These are phyloP conservation scores for Theobroma cacao DNA, from an alignment of 345 rosid genomes.

Conservation along the genomic window DNA sequence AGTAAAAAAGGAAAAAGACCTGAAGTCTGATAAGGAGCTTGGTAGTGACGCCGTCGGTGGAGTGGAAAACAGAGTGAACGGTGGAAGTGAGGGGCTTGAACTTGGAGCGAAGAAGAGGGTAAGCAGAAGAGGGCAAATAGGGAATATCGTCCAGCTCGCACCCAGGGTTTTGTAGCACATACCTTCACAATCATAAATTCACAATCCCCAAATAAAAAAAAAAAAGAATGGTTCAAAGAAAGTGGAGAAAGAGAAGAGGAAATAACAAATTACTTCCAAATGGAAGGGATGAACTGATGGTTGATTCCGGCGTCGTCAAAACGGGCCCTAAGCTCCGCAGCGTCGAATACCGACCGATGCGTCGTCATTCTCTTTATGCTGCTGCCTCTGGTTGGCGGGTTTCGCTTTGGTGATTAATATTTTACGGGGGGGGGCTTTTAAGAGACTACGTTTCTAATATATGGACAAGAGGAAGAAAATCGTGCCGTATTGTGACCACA, in stretches of 20 bases:
- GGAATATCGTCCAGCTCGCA: conserved; percentile 78
- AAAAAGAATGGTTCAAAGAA: background rate
- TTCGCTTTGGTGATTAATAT: background rate
- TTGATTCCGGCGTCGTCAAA: conserved; percentile 62
- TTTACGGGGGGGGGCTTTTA: too few species aligned
- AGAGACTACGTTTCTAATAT: too few species aligned
- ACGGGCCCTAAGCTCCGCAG: conserved; percentile 51
- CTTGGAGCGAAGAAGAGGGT: conserved; percentile 64
- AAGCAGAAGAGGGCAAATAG: conserved; percentile 65
- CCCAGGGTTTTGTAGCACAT: conserved; percentile 69
- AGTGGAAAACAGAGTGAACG: conserved; percentile 64
- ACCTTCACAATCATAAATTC: conserved; percentile 23
- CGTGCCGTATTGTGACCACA: too few species aligned
- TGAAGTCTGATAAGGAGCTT: conserved; percentile 80
- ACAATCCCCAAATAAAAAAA: background rate
- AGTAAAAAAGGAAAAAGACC: conserved; percentile 33
- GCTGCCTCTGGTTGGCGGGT: background rate
- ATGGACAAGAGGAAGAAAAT: too few species aligned
- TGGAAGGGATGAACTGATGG: conserved; percentile 48
- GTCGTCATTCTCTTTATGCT: conserved; percentile 17
- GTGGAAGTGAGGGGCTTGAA: conserved; percentile 79
- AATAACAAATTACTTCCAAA: conserved; percentile 62
- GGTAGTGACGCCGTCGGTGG: conserved; percentile 78
- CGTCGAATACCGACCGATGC: conserved; percentile 63
- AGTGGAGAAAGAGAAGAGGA: background rate